Evolutionary conservation across 2,329 filamentous ascomycete species (phyloP).

Genomic region (Dactylellina sp.): DNA sequence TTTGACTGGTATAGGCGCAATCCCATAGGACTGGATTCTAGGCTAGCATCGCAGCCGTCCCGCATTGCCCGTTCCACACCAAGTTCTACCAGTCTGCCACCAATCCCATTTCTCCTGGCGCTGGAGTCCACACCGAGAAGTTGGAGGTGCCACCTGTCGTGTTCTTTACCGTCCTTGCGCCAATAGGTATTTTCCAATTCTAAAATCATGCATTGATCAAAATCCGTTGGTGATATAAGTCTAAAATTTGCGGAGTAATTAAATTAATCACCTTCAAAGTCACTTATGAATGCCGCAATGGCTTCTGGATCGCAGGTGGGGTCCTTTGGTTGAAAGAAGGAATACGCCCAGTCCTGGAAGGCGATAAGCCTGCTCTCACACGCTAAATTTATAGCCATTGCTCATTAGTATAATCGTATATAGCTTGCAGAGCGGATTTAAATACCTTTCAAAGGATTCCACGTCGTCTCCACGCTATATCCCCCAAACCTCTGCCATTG

Average conservation of each 20-base stretch:
- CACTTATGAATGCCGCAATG: conserved; percentile 3
- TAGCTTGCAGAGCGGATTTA: background rate
- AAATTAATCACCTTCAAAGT: conserved; percentile 16
- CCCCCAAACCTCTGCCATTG: conserved; percentile 46
- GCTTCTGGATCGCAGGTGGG: conserved; percentile 23
- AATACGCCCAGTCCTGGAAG: conserved; percentile 36
- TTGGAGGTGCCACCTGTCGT: conserved; percentile 48
- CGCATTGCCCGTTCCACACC: conserved; percentile 40
- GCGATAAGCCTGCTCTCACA: conserved; percentile 18
- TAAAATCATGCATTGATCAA: conserved; percentile 2
- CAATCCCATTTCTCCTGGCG: conserved; percentile 43
- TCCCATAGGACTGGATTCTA: conserved; percentile 50
- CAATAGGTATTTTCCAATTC: conserved; percentile 38
- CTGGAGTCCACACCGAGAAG: conserved; percentile 36
- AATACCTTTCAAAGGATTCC: conserved; percentile 38
- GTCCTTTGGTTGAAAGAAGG: conserved; percentile 29
- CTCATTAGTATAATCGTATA: background rate
- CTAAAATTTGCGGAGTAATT: background rate
- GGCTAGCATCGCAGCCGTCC: conserved; percentile 48
- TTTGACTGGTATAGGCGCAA: conserved; percentile 31
- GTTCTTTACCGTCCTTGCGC: conserved; percentile 18
- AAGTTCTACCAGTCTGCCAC: conserved; percentile 26
- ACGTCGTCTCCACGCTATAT: conserved; percentile 24
- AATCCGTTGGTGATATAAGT: background rate
- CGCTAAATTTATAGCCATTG: conserved; percentile 5